Evolutionary conservation across 208 protist genomes (phyloP).

Genomic region (Phytomonas francai): DNA sequence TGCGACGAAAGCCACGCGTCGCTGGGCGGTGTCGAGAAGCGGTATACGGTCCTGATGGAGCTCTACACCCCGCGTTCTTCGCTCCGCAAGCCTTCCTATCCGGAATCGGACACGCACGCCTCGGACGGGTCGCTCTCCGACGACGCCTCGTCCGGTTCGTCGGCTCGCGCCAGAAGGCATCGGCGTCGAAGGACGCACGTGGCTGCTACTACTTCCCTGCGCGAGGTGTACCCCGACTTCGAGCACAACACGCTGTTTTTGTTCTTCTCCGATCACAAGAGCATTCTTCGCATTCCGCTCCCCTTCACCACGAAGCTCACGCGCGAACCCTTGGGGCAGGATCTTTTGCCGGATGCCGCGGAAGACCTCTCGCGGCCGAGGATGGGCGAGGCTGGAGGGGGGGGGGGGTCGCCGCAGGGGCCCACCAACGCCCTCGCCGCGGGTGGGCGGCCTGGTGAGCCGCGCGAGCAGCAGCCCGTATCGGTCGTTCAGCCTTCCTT

Average conservation of each 20-base stretch:
- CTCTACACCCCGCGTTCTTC: constrained; percentile 18
- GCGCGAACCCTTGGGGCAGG: not conserved
- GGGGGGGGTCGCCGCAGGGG: not conserved
- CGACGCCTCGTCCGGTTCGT: too few species aligned
- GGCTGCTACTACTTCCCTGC: constrained; percentile 1
- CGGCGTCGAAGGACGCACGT: not conserved
- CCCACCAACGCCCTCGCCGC: not conserved
- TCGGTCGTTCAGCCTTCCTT: constrained; percentile 5
- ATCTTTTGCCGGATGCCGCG: not conserved
- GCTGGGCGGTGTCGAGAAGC: not conserved
- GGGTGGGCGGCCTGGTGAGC: not conserved
- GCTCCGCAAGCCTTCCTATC: too few species aligned
- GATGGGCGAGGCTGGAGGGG: not conserved
- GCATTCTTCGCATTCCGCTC: constrained; percentile 31
- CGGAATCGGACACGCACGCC: too few species aligned
- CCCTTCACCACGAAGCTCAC: constrained; percentile 14
- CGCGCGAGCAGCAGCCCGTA: too few species aligned
- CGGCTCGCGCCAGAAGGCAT: not conserved
- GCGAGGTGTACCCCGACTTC: constrained; percentile 17
- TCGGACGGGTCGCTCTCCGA: too few species aligned
- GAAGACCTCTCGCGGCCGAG: not conserved
- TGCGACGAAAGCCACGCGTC: not conserved
- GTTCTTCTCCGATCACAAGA: constrained; percentile 17
- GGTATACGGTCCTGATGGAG: constrained; percentile 22
- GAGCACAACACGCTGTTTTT: constrained; percentile 31